Evolutionary conservation across 306 rosid genomes (phyloP).

Genomic region (Dalbergia cochinchinensis): DNA sequence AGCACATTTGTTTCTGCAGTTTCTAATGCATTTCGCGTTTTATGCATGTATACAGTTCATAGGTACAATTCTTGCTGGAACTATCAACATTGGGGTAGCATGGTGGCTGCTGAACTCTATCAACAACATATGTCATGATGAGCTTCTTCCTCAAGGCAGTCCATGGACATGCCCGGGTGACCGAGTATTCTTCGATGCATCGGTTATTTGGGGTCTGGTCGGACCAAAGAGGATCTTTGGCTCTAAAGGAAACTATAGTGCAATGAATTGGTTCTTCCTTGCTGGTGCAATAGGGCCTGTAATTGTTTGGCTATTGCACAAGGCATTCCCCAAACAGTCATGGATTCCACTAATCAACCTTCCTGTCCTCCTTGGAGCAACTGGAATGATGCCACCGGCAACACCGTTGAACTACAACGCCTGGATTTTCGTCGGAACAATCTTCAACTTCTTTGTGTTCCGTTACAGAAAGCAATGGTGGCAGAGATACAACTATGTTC

Average conservation of each 20-base stretch:
- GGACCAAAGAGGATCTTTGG: slow-evolving; percentile 84
- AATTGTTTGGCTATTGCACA: slow-evolving; percentile 76
- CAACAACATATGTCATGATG: slow-evolving; percentile 66
- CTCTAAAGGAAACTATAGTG: slow-evolving; percentile 64
- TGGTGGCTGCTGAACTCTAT: slow-evolving; percentile 77
- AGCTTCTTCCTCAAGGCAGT: slow-evolving; percentile 64
- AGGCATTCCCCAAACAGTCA: slow-evolving; percentile 69
- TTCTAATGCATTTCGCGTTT: slow-evolving; percentile 31
- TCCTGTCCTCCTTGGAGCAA: slow-evolving; percentile 86
- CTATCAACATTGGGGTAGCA: slow-evolving; percentile 76
- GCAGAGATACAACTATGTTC: slow-evolving; percentile 89
- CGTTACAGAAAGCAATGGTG: slow-evolving; percentile 86
- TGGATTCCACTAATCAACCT: slow-evolving; percentile 88
- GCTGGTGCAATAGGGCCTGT: slow-evolving; percentile 81
- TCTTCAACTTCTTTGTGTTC: slow-evolving; percentile 81
- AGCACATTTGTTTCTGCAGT: slow-evolving; percentile 1
- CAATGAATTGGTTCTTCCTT: slow-evolving; percentile 88
- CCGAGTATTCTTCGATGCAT: slow-evolving; percentile 85
- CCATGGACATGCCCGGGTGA: slow-evolving; percentile 88
- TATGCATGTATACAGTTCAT: slow-evolving; percentile 61
- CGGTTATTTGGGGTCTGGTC: slow-evolving; percentile 87
- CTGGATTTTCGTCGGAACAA: slow-evolving; percentile 73
- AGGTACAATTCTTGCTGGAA: slow-evolving; percentile 88
- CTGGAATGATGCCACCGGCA: slow-evolving; percentile 81
- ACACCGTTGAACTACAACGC: slow-evolving; percentile 84